These are phyloP conservation scores for Tricholoma flavovirens DNA, from an alignment of 768 basidiomycete species.

Conservation along the genomic window DNA sequence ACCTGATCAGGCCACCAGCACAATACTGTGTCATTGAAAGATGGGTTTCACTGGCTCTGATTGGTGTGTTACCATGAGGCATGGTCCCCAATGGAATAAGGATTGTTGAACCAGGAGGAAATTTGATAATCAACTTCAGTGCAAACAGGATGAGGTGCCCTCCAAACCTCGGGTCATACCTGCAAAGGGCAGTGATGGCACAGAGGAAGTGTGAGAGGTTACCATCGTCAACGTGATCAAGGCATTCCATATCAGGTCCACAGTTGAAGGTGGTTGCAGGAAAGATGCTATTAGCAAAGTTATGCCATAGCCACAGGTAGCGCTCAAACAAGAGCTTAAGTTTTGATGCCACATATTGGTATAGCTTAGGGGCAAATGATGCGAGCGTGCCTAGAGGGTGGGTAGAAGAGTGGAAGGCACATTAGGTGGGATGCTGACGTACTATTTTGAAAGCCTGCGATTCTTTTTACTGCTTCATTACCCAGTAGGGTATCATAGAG, in stretches of 20 bases:
- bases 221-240: conserved; percentile 7
- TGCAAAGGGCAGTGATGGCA: conserved; percentile 11
- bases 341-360: neutral
- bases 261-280: conserved; percentile 12
- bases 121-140: conserved; percentile 8
- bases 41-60: conserved; percentile 8
- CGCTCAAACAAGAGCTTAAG: neutral
- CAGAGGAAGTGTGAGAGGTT: conserved; percentile 10
- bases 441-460: conserved; percentile 1
- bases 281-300: conserved; percentile 9
- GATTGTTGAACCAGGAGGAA: conserved; percentile 11
- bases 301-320: conserved; percentile 5
- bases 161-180: conserved; percentile 7
- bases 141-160: conserved; percentile 18
- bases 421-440: neutral
- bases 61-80: conserved; percentile 10
- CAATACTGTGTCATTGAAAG: conserved; percentile 17
- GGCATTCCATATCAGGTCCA: conserved; percentile 6
- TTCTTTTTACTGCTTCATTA: neutral
- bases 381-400: conserved; percentile 2
- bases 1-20: conserved; percentile 18
- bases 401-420: too few species aligned
- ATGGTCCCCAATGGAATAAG: conserved; percentile 16
- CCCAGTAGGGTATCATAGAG: neutral
- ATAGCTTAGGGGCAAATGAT: conserved; percentile 6